phyloP scores from a whole-genome alignment of 176 grass and related monocot species.

The Ananas comosus region DNA sequence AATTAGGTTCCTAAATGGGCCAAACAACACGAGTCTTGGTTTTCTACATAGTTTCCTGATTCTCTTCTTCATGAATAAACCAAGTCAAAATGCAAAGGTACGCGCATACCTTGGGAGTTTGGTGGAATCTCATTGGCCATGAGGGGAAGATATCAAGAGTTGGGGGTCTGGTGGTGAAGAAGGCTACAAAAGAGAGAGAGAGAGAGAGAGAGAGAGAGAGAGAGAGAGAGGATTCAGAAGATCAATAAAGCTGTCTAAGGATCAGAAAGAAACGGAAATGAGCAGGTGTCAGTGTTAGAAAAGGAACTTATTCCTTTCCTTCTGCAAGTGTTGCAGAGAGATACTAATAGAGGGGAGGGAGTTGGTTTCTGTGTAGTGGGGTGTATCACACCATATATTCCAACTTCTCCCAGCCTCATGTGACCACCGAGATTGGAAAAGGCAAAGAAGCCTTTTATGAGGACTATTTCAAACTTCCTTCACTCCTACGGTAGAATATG shows the following conservation, averaged over 20 bases:
- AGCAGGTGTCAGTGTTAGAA: conserved; percentile 28
- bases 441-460: conserved; percentile 42
- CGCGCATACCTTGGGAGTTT: conserved; percentile 62
- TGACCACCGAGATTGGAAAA: conserved; percentile 10
- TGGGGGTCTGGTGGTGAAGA: conserved; percentile 45
- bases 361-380: not conserved
- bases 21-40: not conserved
- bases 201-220: conserved; percentile 40
- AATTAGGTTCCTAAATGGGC: too few species aligned
- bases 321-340: conserved; percentile 29
- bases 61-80: not conserved
- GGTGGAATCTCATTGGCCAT: conserved; percentile 65
- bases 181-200: conserved; percentile 66
- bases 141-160: conserved; percentile 92
- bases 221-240: conserved; percentile 23
- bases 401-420: not conserved
- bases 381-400: conserved; percentile 29
- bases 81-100: conserved; percentile 1
- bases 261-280: conserved; percentile 32
- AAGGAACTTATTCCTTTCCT: conserved; percentile 32
- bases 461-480: conserved; percentile 36
- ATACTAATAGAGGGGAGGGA: conserved; percentile 21
- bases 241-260: conserved; percentile 40
- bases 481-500: conserved; percentile 13
- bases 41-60: not conserved